Evolutionary conservation across 495 filamentous ascomycete genomes (phyloP).

Genomic region (Penicillium arizonense): DNA sequence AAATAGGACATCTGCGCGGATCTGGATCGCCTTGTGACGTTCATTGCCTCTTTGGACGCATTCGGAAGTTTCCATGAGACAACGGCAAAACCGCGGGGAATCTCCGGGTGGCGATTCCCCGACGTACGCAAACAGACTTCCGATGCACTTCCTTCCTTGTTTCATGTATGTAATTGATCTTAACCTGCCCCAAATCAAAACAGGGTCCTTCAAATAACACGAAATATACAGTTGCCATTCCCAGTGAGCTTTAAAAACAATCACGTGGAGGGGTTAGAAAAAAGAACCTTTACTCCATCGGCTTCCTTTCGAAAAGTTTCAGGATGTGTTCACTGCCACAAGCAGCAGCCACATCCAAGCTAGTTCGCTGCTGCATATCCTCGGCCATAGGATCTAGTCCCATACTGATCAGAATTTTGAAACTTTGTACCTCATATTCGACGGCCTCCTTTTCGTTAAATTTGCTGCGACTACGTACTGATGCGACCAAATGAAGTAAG

Average conservation of each 20-base stretch:
- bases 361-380: slow-evolving; percentile 25
- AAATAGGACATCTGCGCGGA: neutral
- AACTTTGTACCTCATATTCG: neutral
- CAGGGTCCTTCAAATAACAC: too few relatives aligned
- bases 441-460: too few relatives aligned
- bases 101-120: slow-evolving; percentile 1
- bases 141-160: neutral
- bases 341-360: slow-evolving; percentile 35
- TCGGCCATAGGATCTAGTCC: slow-evolving; percentile 34
- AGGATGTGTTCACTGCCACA: slow-evolving; percentile 33
- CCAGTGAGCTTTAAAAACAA: too few relatives aligned
- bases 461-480: too few relatives aligned
- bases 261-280: too few relatives aligned
- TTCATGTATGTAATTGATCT: too few relatives aligned
- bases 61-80: slow-evolving; percentile 1
- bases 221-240: too few relatives aligned
- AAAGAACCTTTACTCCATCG: too few relatives aligned
- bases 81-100: slow-evolving; percentile 8
- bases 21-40: neutral
- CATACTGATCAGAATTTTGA: slow-evolving; percentile 1
- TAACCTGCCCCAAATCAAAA: too few relatives aligned
- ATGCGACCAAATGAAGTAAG: slow-evolving; percentile 30
- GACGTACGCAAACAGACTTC: neutral
- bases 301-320: slow-evolving; percentile 16
- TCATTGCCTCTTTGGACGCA: slow-evolving; percentile 4